Percentiles rank a stretch among this genome's conserved stretches.
These are phyloP conservation scores for Metschnikowia matae DNA, from an alignment of 805 yeast genomes.

Conservation along the genomic window DNA sequence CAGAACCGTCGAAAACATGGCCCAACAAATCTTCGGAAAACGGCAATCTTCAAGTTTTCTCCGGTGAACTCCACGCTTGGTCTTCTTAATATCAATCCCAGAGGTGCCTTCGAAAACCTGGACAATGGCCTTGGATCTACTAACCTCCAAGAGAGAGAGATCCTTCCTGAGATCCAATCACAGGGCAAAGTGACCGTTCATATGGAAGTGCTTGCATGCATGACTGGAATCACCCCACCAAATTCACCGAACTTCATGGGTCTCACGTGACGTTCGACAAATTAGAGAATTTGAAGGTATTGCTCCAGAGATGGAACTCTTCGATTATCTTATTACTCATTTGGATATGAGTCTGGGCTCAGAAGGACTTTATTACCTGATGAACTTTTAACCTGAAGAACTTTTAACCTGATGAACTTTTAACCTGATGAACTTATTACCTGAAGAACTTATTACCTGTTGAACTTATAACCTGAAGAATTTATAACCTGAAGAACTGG, in stretches of 20 bases:
- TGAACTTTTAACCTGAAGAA: no score
- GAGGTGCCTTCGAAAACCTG: constrained; percentile 99
- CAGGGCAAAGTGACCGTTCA: constrained; percentile 47
- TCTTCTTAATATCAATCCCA: constrained; percentile 97
- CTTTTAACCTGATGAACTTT: no score
- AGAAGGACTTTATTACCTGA: constrained; percentile 5
- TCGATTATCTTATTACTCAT: constrained; percentile 30
- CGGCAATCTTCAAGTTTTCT: constrained; percentile 86
- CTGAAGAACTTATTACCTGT: no score
- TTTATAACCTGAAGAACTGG: constrained; percentile 10
- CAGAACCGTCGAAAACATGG: constrained; percentile 97
- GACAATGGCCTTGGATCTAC: constrained; percentile 95
- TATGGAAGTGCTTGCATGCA: constrained; percentile 74
- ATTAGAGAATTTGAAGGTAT: constrained; percentile 49
- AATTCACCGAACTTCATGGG: constrained; percentile 60
- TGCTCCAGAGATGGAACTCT: constrained; percentile 31
- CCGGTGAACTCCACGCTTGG: constrained; percentile 96
- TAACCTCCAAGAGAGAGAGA: constrained; percentile 75
- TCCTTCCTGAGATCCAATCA: constrained; percentile 9
- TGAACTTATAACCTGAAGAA: no score
- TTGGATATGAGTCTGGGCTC: constrained; percentile 12
- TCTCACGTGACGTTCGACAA: constrained; percentile 56
- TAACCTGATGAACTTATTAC: no score
- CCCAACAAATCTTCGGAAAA: constrained; percentile 94
- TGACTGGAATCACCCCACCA: constrained; percentile 69